phyloP scores from a whole-genome alignment of 2,329 filamentous ascomycete species.

The Curvularia lunata region DNA sequence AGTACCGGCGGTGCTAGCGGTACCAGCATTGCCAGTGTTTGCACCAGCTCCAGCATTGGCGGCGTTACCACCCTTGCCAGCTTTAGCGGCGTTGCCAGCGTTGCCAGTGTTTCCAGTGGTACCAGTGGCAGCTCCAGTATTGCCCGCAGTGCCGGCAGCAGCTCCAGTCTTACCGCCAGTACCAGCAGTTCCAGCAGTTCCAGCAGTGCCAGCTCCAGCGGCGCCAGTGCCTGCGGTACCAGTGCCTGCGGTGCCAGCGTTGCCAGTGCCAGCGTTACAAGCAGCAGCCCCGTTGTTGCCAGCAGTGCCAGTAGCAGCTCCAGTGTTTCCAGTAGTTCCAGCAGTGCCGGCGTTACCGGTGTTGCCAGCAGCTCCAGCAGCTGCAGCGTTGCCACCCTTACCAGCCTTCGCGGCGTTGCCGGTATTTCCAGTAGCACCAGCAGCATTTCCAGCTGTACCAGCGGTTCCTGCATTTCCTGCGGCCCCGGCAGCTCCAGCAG shows the following conservation, averaged over 20 bases:
- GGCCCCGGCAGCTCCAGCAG: background rate
- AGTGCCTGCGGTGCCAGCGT: background rate
- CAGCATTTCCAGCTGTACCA: background rate
- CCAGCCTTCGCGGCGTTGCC: background rate
- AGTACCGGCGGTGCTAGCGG: conserved; percentile 3
- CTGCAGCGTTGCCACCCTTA: background rate
- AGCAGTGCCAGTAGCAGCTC: background rate
- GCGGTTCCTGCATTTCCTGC: too few relatives aligned
- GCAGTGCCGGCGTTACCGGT: background rate
- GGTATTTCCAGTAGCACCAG: background rate
- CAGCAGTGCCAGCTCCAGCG: background rate
- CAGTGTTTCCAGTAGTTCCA: background rate
- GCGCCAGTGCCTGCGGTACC: conserved; percentile 2
- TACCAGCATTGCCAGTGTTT: conserved; percentile 5
- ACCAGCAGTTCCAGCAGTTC: too few relatives aligned
- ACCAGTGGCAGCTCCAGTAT: background rate
- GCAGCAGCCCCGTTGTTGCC: background rate
- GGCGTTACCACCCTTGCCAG: background rate
- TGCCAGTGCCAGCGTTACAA: background rate
- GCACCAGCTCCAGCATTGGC: background rate
- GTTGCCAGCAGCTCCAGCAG: background rate
- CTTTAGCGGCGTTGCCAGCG: background rate
- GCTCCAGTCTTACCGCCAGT: background rate
- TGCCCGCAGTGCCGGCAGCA: conserved; percentile 3
- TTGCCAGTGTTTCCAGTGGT: background rate